phyloP scores from a whole-genome alignment of 129 eudicot species.

The Cynara cardunculus region DNA sequence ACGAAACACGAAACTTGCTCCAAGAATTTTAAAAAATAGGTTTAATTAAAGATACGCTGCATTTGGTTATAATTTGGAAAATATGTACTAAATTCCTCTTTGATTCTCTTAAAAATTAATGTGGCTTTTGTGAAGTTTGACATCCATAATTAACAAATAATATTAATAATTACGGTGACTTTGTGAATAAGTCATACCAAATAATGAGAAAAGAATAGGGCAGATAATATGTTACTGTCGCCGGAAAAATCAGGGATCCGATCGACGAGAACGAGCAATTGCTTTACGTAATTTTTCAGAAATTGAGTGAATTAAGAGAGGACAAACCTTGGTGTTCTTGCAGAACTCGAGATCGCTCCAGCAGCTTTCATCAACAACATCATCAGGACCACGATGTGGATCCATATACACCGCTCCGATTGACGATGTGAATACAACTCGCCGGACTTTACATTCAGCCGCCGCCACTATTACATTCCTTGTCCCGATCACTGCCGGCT shows the following conservation, averaged over 20 bases:
- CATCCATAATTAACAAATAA: neutral
- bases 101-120: neutral
- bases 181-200: slow-evolving; percentile 25
- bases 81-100: neutral
- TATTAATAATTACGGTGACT: neutral
- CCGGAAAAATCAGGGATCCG: slow-evolving; percentile 6
- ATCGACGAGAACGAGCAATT: neutral
- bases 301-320: neutral
- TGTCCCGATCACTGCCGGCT: slow-evolving; percentile 92
- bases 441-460: slow-evolving; percentile 79
- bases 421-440: slow-evolving; percentile 92
- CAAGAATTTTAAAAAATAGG: too few species aligned
- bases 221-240: neutral
- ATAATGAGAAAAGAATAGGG: neutral
- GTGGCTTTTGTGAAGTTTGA: neutral
- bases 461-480: slow-evolving; percentile 83
- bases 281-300: neutral
- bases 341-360: slow-evolving; percentile 99
- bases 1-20: too few species aligned
- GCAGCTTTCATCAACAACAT: slow-evolving; percentile 87
- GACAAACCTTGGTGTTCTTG: slow-evolving; percentile 87
- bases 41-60: too few species aligned
- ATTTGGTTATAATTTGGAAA: neutral
- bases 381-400: slow-evolving; percentile 79
- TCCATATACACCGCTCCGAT: slow-evolving; percentile 98